A percentile compares a stretch with the other conserved stretches of the same genome.
Evolutionary conservation across 2,329 filamentous ascomycete species (phyloP).

Genomic region (Clonostachys rosea): DNA sequence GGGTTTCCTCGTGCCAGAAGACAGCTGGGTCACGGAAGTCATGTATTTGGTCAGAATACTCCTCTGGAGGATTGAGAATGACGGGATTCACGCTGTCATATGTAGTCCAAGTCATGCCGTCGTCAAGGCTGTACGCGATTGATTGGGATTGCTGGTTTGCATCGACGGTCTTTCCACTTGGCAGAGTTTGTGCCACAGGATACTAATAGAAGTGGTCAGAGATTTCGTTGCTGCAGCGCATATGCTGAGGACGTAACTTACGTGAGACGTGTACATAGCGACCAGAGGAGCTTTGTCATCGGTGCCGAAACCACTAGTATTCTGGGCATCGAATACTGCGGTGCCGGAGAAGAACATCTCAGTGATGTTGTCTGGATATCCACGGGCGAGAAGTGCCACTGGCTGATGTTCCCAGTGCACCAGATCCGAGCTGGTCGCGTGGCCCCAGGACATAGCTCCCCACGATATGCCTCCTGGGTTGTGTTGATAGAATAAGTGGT

Average conservation of each 20-base stretch:
- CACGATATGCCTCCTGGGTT: slow-evolving; percentile 30
- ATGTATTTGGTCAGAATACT: background rate
- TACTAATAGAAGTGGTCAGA: background rate
- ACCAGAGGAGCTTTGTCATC: slow-evolving; percentile 56
- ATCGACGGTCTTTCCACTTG: slow-evolving; percentile 8
- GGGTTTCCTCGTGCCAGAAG: slow-evolving; percentile 43
- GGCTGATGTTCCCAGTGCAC: slow-evolving; percentile 63
- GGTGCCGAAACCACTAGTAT: slow-evolving; percentile 62
- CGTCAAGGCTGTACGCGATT: slow-evolving; percentile 58
- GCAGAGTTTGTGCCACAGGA: slow-evolving; percentile 12
- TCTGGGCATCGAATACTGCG: slow-evolving; percentile 55
- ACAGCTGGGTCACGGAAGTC: slow-evolving; percentile 66
- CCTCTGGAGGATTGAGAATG: slow-evolving; percentile 41
- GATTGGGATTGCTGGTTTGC: slow-evolving; percentile 42
- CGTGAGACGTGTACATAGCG: slow-evolving; percentile 32
- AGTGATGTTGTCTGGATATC: slow-evolving; percentile 34
- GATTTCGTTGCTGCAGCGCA: no score
- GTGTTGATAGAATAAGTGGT: slow-evolving; percentile 64
- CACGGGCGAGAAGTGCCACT: slow-evolving; percentile 40
- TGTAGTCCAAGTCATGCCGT: slow-evolving; percentile 56
- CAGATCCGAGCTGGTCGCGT: slow-evolving; percentile 57
- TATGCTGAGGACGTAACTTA: no score
- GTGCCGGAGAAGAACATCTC: slow-evolving; percentile 48
- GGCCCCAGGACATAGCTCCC: slow-evolving; percentile 64
- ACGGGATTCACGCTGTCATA: slow-evolving; percentile 55